Evolutionary conservation across 345 rosid species (phyloP), one percentile per base, ranked within the genome.

Genomic region (Lepidium aucheri): DNA sequence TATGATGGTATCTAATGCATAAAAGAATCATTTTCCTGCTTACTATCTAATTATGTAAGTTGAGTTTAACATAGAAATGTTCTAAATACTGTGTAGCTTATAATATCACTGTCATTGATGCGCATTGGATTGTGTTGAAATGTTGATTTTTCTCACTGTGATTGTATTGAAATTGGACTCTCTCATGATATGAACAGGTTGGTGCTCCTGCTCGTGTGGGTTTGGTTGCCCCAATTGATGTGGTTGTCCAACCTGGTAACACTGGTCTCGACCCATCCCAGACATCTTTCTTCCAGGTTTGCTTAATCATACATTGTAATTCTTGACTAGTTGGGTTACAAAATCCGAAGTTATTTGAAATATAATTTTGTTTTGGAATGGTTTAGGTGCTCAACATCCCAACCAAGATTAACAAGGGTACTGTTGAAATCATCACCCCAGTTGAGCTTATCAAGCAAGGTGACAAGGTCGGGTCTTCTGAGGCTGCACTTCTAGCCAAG

Each of bases 171-270:
- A 34, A 34, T 18, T 8, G 1, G 20, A 38, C 9, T 22, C 2
- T 36, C 32, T 68, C 0, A 10, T 38, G 4, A 16, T 45, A n/a
- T 57, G 28, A 62, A 45, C 74, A 93, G 98, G 98, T 93, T 70
- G 97, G 99, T 67, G 99, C 99, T 28, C 99, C 99, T 74, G 98
- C 98, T 60, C 98, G 97, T 79, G 98, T 93, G 67, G 98, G 97
- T 75, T 77, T 93, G 70, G 82, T 90, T 79, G 96, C 98, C 0
- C 97, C 98, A 15, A 86, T 85, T 78, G 98, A 93, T 80, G 97
- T 93, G 9, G 89, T 90, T 72, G 97, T 90, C 39, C 97, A 95
- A 36, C 98, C 98, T 17, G 98, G 98, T 15, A 93, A 90, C 84
- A 93, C 98, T 16, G 98, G 98, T 26, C 97, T 93, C 10, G 98